Evolutionary conservation across 2,329 filamentous ascomycete genomes (phyloP).

Genomic region (Monosporascus cannonballus): DNA sequence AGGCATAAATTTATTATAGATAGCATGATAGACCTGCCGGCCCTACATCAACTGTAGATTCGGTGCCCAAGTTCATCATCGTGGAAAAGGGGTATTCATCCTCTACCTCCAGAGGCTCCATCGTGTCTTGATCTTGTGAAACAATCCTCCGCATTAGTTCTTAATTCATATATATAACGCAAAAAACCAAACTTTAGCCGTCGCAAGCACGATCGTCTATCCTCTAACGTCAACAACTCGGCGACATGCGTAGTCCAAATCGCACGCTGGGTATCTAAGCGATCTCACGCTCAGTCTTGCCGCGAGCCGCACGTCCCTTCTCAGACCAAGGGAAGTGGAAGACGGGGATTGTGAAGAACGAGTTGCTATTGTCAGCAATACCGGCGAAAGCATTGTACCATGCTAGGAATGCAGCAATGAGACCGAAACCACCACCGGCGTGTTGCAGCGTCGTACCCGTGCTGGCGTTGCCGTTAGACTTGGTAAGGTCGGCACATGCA

Average conservation of each 20-base stretch:
- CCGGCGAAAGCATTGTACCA: constrained; percentile 86
- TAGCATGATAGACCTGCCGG: too few species aligned
- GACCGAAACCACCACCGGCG: constrained; percentile 73
- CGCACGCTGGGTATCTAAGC: constrained; percentile 12
- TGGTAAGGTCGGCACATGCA: constrained; percentile 54
- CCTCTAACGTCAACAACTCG: not conserved
- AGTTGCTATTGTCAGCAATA: constrained; percentile 71
- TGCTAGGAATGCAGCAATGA: constrained; percentile 72
- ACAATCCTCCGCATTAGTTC: too few species aligned
- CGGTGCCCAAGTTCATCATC: too few species aligned
- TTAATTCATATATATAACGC: too few species aligned
- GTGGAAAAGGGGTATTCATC: too few species aligned
- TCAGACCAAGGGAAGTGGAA: constrained; percentile 94
- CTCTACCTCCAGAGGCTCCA: too few species aligned
- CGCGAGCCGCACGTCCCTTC: constrained; percentile 57
- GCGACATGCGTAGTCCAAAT: not conserved
- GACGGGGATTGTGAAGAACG: constrained; percentile 87
- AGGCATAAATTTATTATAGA: too few species aligned
- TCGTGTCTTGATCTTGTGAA: too few species aligned
- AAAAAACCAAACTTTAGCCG: too few species aligned
- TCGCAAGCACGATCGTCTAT: not conserved
- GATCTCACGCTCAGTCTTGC: constrained; percentile 41
- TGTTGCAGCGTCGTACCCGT: constrained; percentile 51
- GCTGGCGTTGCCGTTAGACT: constrained; percentile 41
- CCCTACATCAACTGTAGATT: too few species aligned